Evolutionary conservation across 2,329 filamentous ascomycete genomes (phyloP), one percentile per base, ranked within the genome.

Genomic region (Trichoderma polysporum): DNA sequence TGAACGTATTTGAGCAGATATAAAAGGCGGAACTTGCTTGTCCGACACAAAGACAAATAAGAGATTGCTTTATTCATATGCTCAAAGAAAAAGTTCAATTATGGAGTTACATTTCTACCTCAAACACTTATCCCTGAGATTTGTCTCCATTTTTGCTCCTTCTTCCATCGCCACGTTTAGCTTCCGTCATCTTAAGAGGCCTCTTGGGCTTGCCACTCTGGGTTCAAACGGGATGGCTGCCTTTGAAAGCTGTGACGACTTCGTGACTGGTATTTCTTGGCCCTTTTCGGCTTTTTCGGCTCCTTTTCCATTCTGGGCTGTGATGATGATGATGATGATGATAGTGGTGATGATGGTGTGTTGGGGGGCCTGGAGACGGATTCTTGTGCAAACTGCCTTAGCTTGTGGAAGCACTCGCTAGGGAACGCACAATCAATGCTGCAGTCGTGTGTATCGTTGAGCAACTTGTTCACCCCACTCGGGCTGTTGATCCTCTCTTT

Each of bases 341-440:
- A 10, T 4, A 15, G 29, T 6, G 41, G 15, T 9, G 27, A 31
- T 13, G 25, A 29, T 29, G 47, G 17, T 6, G 17, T 3, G 27
- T 17, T 52, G 15, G 27, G 4, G 27, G 7, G 27, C 17, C 2
- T 31, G 49, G 3, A 3, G 15, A 31, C 10, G n/a, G n/a, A n/a
- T 27, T 12, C 41, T 8, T 19, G 3, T 52, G 49, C 27, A 3
- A 39, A 15, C 12, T 39, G 35, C 10, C 56, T 63, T 45, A 69
- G 47, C 61, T 70, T 68, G 5, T 19, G 49, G 10, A 66, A 35
- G 39, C 74, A 75, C 56, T 74, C 66, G 19, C 69, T 70, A 0
- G 71, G 71, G 57, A 71, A 71, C n/a, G 71, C 68, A 27, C 74
- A 75, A 25, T 74, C 72, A 2, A 62, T 13, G 0, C 68, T 69